Conservation (phyloP, 1,139 yeast species). For the Pichia sp. region DNA sequence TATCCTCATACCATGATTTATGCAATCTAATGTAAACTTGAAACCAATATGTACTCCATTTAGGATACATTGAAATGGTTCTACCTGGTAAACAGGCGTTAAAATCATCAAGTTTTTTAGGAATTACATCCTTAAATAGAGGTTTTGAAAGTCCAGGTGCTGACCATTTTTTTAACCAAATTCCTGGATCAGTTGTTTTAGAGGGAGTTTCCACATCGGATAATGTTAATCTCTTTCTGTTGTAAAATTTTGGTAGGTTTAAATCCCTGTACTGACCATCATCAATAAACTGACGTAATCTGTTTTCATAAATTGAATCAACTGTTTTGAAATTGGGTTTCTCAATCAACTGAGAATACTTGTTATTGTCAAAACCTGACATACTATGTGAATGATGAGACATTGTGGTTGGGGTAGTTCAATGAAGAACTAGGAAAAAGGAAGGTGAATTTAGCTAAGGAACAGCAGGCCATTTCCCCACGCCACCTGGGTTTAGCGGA, state of each 20-base stretch:
- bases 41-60: constrained; percentile 98
- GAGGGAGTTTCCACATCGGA: constrained; percentile 17
- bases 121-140: constrained; percentile 61
- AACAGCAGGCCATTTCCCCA: no score
- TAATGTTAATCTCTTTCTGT: constrained; percentile 46
- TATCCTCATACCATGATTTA: constrained; percentile 40
- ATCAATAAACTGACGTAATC: constrained; percentile 76
- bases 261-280: constrained; percentile 66
- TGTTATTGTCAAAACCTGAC: not conserved
- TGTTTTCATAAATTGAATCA: constrained; percentile 66
- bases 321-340: constrained; percentile 82
- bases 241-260: constrained; percentile 81
- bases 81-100: constrained; percentile 60
- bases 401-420: not conserved
- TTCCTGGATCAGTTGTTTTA: constrained; percentile 29
- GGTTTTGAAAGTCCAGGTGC: constrained; percentile 76
- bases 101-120: constrained; percentile 44
- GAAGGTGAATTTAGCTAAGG: no score
- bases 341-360: constrained; percentile 40
- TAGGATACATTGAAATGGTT: constrained; percentile 66
- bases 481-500: no score
- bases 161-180: constrained; percentile 49
- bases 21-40: constrained; percentile 61
- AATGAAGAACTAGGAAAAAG: not conserved
- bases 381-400: not conserved